Conservation (phyloP, 345 rosid genomes). For the Brassica nigra region DNA sequence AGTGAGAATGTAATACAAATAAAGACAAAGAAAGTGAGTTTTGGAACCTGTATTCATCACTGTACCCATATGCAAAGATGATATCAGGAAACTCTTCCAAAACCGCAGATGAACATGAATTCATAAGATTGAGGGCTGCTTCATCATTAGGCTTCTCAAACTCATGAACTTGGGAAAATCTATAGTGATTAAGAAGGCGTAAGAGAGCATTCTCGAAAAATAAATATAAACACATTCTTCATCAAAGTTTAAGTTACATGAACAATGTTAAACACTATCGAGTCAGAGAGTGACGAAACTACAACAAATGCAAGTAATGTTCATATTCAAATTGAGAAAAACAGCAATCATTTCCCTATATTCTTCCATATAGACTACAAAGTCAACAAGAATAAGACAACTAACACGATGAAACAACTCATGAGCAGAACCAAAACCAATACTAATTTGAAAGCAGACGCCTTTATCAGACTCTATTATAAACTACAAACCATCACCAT, state of each 20-base stretch:
- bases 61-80: constrained; percentile 74
- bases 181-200: constrained; percentile 16
- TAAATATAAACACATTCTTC: neutral
- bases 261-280: neutral
- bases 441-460: neutral
- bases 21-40: constrained; percentile 1
- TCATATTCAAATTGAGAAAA: too few relatives aligned
- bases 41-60: constrained; percentile 71
- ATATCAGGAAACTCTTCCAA: constrained; percentile 77
- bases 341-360: too few relatives aligned
- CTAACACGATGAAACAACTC: neutral
- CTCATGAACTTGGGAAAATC: constrained; percentile 67
- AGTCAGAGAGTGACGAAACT: neutral
- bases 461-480: neutral
- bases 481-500: neutral
- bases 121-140: constrained; percentile 68
- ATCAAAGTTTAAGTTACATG: neutral
- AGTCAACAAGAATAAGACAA: neutral
- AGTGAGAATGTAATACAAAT: neutral
- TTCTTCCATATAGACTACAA: neutral
- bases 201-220: neutral
- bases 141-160: constrained; percentile 82
- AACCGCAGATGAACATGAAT: constrained; percentile 63
- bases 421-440: neutral
- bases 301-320: neutral